These are phyloP conservation scores for Cytospora piceicola DNA, from an alignment of 2,329 filamentous ascomycete species.

Conservation along the genomic window DNA sequence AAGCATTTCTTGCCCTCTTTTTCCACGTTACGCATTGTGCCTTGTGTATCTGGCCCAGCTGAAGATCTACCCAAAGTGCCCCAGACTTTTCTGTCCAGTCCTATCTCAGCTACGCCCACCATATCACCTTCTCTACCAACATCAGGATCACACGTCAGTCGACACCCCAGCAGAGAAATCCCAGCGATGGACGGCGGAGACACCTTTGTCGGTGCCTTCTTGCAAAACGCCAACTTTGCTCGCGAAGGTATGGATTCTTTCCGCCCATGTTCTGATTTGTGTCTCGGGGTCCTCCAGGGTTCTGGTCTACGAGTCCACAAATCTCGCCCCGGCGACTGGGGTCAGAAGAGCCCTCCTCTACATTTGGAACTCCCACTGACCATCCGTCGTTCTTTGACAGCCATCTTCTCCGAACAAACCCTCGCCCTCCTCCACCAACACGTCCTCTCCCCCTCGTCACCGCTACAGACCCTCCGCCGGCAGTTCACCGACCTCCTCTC, in stretches of 20 bases:
- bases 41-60: neutral
- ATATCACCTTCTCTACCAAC: neutral
- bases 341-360: neutral
- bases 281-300: neutral
- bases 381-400: neutral
- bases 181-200: slow-evolving; percentile 27
- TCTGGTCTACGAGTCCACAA: neutral
- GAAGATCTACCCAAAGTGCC: neutral
- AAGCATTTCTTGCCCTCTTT: neutral
- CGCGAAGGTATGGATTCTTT: slow-evolving; percentile 24
- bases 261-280: too few species aligned
- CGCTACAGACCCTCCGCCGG: slow-evolving; percentile 47
- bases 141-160: neutral
- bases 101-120: neutral
- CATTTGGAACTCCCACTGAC: neutral
- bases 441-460: slow-evolving; percentile 51
- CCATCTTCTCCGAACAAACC: slow-evolving; percentile 44
- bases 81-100: neutral
- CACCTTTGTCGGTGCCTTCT: slow-evolving; percentile 19
- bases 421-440: slow-evolving; percentile 54
- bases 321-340: neutral
- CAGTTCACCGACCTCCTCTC: slow-evolving; percentile 40
- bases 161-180: neutral
- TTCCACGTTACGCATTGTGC: neutral
- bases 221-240: slow-evolving; percentile 25